Conservation (phyloP, 106 monocot genomes). For the Xerophyta viscosa region DNA sequence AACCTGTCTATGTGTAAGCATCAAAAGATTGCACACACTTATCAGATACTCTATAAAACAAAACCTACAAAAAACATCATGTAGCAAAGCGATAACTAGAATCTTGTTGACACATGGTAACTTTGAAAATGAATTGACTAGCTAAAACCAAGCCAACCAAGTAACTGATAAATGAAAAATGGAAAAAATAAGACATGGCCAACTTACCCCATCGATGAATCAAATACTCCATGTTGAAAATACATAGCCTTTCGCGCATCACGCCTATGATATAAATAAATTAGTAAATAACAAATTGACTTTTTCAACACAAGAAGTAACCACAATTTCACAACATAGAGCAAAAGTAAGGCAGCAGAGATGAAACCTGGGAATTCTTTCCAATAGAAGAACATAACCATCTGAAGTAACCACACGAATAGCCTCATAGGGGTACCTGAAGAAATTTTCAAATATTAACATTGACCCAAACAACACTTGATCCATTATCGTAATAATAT, state of each 20-base stretch:
- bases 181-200: not conserved
- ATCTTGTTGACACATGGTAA: no score
- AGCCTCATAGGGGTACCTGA: conserved; percentile 93
- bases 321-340: no score
- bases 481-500: no score
- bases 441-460: conserved; percentile 1
- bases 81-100: not conserved
- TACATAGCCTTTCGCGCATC: conserved; percentile 87
- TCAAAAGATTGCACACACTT: no score
- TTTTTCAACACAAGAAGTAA: no score
- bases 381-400: conserved; percentile 90
- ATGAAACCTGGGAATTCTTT: conserved; percentile 90
- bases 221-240: conserved; percentile 93
- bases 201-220: conserved; percentile 95
- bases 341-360: no score
- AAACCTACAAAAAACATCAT: no score
- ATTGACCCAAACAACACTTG: conserved; percentile 1
- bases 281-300: conserved; percentile 3
- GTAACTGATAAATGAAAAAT: not conserved
- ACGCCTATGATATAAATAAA: conserved; percentile 34
- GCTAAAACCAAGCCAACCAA: no score
- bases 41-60: no score
- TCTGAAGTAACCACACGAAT: conserved; percentile 84
- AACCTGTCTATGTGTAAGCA: no score
- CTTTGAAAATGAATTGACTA: not conserved